phyloP scores from a whole-genome alignment of 2,329 filamentous ascomycete species.

The Alternaria triticimaculans region DNA sequence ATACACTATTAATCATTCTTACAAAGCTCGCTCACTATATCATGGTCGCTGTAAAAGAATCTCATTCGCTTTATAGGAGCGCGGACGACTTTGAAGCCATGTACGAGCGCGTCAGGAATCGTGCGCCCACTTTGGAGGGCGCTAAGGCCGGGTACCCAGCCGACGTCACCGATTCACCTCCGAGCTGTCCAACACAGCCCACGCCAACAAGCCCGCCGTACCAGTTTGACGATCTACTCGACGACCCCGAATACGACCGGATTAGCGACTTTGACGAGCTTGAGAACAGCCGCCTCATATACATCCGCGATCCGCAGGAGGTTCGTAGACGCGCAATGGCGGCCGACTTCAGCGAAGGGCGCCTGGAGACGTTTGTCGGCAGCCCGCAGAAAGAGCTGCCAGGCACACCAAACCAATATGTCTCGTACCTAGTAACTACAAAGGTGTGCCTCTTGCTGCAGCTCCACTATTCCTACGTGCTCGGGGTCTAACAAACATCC shows the following conservation, averaged over 20 bases:
- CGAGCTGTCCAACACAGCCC: constrained; percentile 9
- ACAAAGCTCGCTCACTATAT: neutral
- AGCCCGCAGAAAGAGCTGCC: constrained; percentile 93
- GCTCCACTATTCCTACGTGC: neutral
- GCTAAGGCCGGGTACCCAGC: constrained; percentile 5
- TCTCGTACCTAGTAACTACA: constrained; percentile 93
- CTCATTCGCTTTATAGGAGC: neutral
- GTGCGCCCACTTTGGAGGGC: constrained; percentile 6
- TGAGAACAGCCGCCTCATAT: constrained; percentile 5
- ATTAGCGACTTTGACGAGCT: constrained; percentile 19
- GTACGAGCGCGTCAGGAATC: constrained; percentile 8
- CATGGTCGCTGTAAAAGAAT: neutral
- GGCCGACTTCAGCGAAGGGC: constrained; percentile 62
- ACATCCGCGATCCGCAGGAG: constrained; percentile 7
- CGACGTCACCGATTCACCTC: constrained; percentile 25
- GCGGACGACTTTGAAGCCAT: constrained; percentile 7
- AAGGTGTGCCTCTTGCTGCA: constrained; percentile 61
- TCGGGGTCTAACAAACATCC: constrained; percentile 17
- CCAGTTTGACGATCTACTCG: constrained; percentile 11
- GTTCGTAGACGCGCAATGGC: constrained; percentile 37
- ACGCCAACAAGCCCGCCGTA: constrained; percentile 4
- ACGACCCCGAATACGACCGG: constrained; percentile 22
- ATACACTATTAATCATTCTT: constrained; percentile 3
- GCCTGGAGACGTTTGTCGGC: constrained; percentile 82
- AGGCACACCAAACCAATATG: constrained; percentile 94